Conservation (phyloP, 768 basidiomycete species). For the Daedaleopsis sinensis region DNA sequence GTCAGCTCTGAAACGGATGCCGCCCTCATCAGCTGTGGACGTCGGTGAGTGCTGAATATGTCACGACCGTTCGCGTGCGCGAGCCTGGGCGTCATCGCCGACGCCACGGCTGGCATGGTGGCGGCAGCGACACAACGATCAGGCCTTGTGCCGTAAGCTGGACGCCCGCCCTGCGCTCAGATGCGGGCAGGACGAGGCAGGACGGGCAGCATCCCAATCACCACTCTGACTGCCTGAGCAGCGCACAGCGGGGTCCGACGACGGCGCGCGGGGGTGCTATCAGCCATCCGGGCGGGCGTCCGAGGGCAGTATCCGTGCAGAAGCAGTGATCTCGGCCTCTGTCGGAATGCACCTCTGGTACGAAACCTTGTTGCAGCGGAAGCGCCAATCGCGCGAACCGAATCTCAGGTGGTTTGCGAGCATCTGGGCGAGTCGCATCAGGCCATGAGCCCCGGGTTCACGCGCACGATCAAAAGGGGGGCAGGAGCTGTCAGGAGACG, state of each 20-base stretch:
- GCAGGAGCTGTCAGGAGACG: constrained; percentile 11
- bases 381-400: constrained; percentile 3
- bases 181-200: neutral
- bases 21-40: neutral
- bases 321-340: constrained; percentile 6
- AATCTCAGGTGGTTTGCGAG: neutral
- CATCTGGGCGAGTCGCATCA: constrained; percentile 3
- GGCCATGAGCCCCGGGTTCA: neutral
- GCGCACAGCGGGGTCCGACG: neutral
- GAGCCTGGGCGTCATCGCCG: neutral
- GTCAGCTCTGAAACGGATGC: neutral
- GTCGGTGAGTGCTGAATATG: neutral
- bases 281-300: constrained; percentile 10
- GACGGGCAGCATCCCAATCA: neutral
- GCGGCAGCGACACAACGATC: constrained; percentile 28
- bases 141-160: constrained; percentile 24
- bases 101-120: constrained; percentile 20
- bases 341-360: constrained; percentile 11
- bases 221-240: neutral
- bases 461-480: constrained; percentile 8
- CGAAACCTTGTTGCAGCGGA: constrained; percentile 6
- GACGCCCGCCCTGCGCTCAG: constrained; percentile 3
- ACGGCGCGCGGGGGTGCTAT: neutral
- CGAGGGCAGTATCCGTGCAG: no score
- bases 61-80: neutral